Percentiles rank a stretch among this genome's conserved stretches.
Evolutionary conservation across 2,329 filamentous ascomycete species (phyloP).

Genomic region (Monosporascus ibericus): DNA sequence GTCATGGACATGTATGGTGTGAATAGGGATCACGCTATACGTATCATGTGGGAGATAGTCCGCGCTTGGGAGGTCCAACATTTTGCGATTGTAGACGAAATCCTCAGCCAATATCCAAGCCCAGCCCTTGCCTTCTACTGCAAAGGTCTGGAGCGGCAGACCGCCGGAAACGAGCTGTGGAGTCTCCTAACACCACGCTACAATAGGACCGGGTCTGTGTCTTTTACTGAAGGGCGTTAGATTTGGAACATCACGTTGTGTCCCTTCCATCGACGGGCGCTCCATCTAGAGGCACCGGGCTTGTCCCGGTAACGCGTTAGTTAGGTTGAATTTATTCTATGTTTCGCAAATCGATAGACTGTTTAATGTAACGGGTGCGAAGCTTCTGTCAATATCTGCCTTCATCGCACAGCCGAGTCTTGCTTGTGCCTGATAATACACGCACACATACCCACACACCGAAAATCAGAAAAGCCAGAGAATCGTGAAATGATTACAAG

Average conservation of each 20-base stretch:
- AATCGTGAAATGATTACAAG: too few relatives aligned
- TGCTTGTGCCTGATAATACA: too few relatives aligned
- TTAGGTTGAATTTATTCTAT: too few relatives aligned
- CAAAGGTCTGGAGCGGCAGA: neutral
- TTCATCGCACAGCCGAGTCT: too few relatives aligned
- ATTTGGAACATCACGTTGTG: neutral
- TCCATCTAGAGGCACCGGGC: too few relatives aligned
- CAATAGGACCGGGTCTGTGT: neutral
- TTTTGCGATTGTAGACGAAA: neutral
- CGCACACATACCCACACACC: too few relatives aligned
- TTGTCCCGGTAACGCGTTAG: too few relatives aligned
- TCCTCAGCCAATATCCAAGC: neutral
- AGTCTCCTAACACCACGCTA: neutral
- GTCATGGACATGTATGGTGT: neutral
- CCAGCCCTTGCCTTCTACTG: neutral
- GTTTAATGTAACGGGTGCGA: too few relatives aligned
- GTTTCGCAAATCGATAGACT: too few relatives aligned
- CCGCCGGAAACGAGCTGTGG: neutral
- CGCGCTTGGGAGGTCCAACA: conserved; percentile 1
- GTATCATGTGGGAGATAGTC: neutral
- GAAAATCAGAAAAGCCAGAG: too few relatives aligned
- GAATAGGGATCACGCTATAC: neutral
- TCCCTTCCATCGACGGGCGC: too few relatives aligned
- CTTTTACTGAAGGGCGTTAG: neutral
- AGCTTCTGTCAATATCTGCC: too few relatives aligned